Conservation (phyloP, 352 stramenopile genomes). For the Phytopythium kandeliae region DNA sequence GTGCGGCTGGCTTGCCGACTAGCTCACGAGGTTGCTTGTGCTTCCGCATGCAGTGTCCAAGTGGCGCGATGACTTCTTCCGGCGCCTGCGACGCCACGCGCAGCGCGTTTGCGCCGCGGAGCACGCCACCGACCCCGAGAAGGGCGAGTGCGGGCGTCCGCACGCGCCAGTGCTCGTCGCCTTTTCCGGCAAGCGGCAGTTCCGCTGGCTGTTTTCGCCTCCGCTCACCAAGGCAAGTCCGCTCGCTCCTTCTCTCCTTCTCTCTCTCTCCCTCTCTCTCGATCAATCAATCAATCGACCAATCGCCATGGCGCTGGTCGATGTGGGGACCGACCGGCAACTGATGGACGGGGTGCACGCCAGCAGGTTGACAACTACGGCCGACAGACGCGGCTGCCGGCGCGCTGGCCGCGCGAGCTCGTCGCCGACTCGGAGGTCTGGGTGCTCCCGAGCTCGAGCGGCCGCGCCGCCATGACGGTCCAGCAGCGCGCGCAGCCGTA, state of each 20-base stretch:
- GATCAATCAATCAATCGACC: too few relatives aligned
- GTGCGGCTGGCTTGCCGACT: background rate
- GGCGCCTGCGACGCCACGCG: slow-evolving; percentile 45
- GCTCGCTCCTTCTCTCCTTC: background rate
- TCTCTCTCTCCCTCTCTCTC: background rate
- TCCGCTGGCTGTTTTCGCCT: slow-evolving; percentile 75
- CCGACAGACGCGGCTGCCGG: slow-evolving; percentile 48
- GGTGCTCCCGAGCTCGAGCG: slow-evolving; percentile 82
- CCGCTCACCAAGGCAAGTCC: slow-evolving; percentile 42
- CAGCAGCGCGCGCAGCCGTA: slow-evolving; percentile 64
- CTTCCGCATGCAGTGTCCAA: slow-evolving; percentile 41
- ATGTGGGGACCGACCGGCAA: background rate
- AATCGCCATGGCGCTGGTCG: background rate
- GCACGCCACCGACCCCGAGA: slow-evolving; percentile 9
- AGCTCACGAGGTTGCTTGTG: background rate
- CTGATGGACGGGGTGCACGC: background rate
- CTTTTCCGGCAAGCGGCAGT: slow-evolving; percentile 86
- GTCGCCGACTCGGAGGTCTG: slow-evolving; percentile 62
- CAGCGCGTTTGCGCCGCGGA: slow-evolving; percentile 43
- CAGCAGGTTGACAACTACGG: slow-evolving; percentile 48
- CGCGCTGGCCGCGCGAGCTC: slow-evolving; percentile 62
- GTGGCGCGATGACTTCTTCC: slow-evolving; percentile 61
- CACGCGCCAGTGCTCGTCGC: slow-evolving; percentile 74
- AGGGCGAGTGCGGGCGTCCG: slow-evolving; percentile 18
- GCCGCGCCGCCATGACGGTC: slow-evolving; percentile 75